Evolutionary conservation across 768 basidiomycete genomes (phyloP).

Genomic region (Leucocoprinus birnbaumii): DNA sequence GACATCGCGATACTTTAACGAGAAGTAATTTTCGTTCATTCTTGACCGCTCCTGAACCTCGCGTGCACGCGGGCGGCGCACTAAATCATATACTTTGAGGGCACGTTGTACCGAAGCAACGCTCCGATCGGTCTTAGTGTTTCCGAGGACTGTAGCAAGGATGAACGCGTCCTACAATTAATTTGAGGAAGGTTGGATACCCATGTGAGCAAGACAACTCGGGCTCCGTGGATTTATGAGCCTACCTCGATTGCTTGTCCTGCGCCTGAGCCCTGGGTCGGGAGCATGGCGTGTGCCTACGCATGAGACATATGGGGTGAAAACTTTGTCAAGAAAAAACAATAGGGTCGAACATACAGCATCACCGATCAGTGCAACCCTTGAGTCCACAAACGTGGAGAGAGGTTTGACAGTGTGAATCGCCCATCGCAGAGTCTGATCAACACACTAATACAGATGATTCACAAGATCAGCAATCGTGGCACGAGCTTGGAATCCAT

Average conservation of each 20-base stretch:
- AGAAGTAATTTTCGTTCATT: slow-evolving; percentile 40
- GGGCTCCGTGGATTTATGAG: slow-evolving; percentile 8
- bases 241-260: slow-evolving; percentile 56
- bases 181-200: slow-evolving; percentile 6
- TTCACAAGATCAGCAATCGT: slow-evolving; percentile 8
- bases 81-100: slow-evolving; percentile 43
- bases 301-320: slow-evolving; percentile 1
- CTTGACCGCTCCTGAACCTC: slow-evolving; percentile 36
- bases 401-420: slow-evolving; percentile 57
- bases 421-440: slow-evolving; percentile 56
- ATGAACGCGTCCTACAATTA: slow-evolving; percentile 47
- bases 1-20: slow-evolving; percentile 28
- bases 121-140: slow-evolving; percentile 39
- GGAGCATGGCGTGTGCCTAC: slow-evolving; percentile 51
- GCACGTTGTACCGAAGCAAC: slow-evolving; percentile 29
- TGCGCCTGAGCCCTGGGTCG: slow-evolving; percentile 57
- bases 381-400: slow-evolving; percentile 45
- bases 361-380: slow-evolving; percentile 47
- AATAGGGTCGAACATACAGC: slow-evolving; percentile 32
- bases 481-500: background rate
- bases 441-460: slow-evolving; percentile 42
- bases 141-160: slow-evolving; percentile 41
- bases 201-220: slow-evolving; percentile 24
- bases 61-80: slow-evolving; percentile 44
- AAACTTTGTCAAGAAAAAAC: slow-evolving; percentile 2